These are phyloP conservation scores for Coemansia sp. DNA, from an alignment of 192 early-diverging fungal genomes.

Conservation along the genomic window DNA sequence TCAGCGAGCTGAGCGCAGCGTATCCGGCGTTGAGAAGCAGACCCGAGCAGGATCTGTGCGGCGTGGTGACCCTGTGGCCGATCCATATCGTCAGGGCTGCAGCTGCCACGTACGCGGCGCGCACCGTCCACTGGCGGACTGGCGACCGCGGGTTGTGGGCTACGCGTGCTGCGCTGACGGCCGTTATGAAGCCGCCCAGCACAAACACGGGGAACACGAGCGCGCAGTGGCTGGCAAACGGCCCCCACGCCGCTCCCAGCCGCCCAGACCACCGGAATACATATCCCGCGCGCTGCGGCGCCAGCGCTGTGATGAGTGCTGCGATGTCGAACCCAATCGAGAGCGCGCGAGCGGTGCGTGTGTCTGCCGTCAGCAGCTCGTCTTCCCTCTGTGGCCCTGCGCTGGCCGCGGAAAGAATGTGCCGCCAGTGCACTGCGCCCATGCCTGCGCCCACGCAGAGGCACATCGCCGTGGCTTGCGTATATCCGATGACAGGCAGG, in stretches of 20 bases:
- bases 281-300: constrained; percentile 47
- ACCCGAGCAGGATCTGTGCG: constrained; percentile 22
- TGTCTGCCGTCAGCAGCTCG: constrained; percentile 18
- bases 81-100: constrained; percentile 19
- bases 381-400: not conserved
- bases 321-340: constrained; percentile 52
- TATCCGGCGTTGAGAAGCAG: constrained; percentile 28
- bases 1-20: constrained; percentile 21
- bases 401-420: constrained; percentile 10
- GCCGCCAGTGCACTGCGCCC: constrained; percentile 27
- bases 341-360: constrained; percentile 36
- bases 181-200: constrained; percentile 52
- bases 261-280: constrained; percentile 57
- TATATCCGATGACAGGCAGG: constrained; percentile 56
- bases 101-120: constrained; percentile 10
- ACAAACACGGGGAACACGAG: constrained; percentile 57
- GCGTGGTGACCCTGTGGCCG: not conserved
- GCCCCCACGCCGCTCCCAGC: constrained; percentile 61
- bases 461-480: constrained; percentile 35
- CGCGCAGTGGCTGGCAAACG: constrained; percentile 57
- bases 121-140: constrained; percentile 8
- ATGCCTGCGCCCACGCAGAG: constrained; percentile 52
- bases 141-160: constrained; percentile 18
- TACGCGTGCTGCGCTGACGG: constrained; percentile 41
- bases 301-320: constrained; percentile 54